Base-by-base conservation (phyloP, 2,329 filamentous ascomycete genomes). In the Trichothecium sympodiale region DNA sequence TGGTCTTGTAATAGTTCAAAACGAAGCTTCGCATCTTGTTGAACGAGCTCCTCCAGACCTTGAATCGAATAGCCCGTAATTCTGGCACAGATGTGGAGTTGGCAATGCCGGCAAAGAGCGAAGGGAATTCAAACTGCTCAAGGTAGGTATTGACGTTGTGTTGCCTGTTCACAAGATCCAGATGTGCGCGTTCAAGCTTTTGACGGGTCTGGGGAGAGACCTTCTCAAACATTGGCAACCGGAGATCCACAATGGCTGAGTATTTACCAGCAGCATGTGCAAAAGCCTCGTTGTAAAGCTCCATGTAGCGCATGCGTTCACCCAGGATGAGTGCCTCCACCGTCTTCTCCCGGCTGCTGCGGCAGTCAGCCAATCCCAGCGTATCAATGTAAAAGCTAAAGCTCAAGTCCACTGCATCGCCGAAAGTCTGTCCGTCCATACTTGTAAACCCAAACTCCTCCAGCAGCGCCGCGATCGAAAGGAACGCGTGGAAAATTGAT, bases 261-360 rank as follows among this genome's bases (percentile, higher is more conserved):
- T 89, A 85, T 57, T 91, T 93, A 34, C 89, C 91, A 8, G 84
- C 86, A 1, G 80, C 86, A 55, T 96, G 91, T 5, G 87, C 78
- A 50, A 95, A 96, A 0, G 85, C 86, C 56, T 95, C 87, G 39
- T 84, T 85, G 59, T 94, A 96, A 3, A 98, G 69, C 7, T 79
- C 71, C 48, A 80, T 74, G 33, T 75, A 94, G 39, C 80, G 79
- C 77, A 96, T 83, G 27, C 75, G 74, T 60, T 98, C 89, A 38
- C 84, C 88, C 9, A 98, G 65, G n/a, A 96, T 71, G 32, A 96
- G 70, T 0, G 80, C 83, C 57, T 96, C 86, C 17, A 96, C 68
- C 0, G 84, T 94, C 67, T 91, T 93, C 52, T 94, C 86, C 17
- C 81, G 74, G 53, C 84, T 94, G 40, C 74, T 64, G 37, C 87